Base-by-base conservation (phyloP, 257 asterid species). In the Primulina eburnea region DNA sequence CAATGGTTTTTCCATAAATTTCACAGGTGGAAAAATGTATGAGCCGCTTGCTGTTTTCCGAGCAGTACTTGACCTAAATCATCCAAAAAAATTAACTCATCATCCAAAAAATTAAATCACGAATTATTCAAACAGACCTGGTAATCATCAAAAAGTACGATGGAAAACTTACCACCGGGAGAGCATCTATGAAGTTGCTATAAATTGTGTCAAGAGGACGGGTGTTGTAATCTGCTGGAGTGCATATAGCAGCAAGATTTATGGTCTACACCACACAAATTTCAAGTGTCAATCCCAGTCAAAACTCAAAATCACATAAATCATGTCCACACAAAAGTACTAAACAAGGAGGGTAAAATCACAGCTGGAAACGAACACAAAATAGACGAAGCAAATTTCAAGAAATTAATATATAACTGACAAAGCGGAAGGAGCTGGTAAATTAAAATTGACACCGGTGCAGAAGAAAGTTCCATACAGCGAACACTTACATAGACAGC, bases 1-100 rank as follows among this genome's bases (percentile, higher is more conserved):
- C 97, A 68, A 88, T 81, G 0, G 96, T 91, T 82, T 91, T 91
- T 80, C 97, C 97, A 65, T 91, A 91, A 71, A 91, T 81, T 74
- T 91, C 97, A 83, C 97, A 91, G 35, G 97, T 91, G 34, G 97
- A 91, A 69, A 91, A 91, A 79, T 92, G 97, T 73, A 92, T 92
- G 73, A 92, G 93, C 35, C 96, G 92, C 84, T 92, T 92, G 68
- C 82, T 69, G 73, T 92, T 92, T 67, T 87, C 97, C 0, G 97
- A 92, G 71, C 97, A 87, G 87, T 92, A 89, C 79, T 92, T 92
- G 32, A 92, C 93, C 96, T 92, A 72, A 70, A 78, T 5, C 53
- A 57, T 65, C 64, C 62, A 61, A 62, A 65, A 72, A 43, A 43
- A n/a, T n/a, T n/a, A n/a, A n/a, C n/a, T n/a, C n/a, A 78, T 5